Evolutionary conservation across 306 rosid genomes (phyloP), one percentile per base, ranked within the genome.

Genomic region (Gynostemma pentaphyllum): DNA sequence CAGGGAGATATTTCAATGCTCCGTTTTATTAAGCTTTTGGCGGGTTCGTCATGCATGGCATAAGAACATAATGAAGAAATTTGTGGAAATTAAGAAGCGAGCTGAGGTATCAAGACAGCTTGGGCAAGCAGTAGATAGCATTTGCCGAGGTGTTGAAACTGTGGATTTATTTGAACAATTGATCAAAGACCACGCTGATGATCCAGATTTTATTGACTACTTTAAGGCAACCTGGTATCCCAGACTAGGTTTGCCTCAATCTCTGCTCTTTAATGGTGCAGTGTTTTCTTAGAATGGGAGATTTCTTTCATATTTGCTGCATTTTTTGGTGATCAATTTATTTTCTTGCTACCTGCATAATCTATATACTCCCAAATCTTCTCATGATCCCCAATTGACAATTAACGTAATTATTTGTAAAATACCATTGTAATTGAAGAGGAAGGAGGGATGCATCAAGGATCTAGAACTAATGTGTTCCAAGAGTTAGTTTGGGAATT

Each of bases 1-100:
- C 86, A 88, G 98, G 92, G 98, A 91, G 64, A 90, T 91, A 50
- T 87, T 87, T 71, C 92, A 82, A 71, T 91, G 95, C 73, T 82
- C 92, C 0, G 83, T 83, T 32, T 60, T 91, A 78, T 62, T 91
- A 68, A 76, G 87, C 79, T 80, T 87, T 65, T 87, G 97, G 96
- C 79, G 92, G 37, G 81, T 87, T 56, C 85, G 91, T 26, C 92
- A 91, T 77, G 74, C 77, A 44, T 85, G 96, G 96, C 90, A 91
- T 77, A 91, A 88, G 66, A 87, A 79, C 78, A 45, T 91, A 57
- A 51, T 82, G 70, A 83, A 79, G 71, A 82, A 78, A 75, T 74
- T 78, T 73, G 65, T 46, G 68, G 80, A 79, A 55, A 75, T 70
- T 74, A 83, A 45, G 50, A 83, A 72, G 83, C 95, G 54, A 70